These are phyloP conservation scores for Zygoascus hellenicus DNA, from an alignment of 1,139 yeast species.

Conservation along the genomic window DNA sequence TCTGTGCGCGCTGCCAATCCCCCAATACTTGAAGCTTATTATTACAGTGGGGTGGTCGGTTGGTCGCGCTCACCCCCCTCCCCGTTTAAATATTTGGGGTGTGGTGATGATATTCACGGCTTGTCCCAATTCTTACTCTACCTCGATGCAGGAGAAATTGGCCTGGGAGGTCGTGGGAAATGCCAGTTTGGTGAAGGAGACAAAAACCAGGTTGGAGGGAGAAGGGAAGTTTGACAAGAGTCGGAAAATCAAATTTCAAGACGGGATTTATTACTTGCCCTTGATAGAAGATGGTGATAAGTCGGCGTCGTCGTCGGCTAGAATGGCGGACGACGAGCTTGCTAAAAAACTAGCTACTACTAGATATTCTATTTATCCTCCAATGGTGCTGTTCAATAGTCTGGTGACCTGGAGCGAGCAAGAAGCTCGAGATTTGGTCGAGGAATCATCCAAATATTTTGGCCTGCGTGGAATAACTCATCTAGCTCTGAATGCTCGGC, in stretches of 20 bases:
- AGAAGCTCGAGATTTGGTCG: conserved; percentile 37
- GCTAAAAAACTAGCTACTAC: neutral
- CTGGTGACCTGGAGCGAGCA: conserved; percentile 22
- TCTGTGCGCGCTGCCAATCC: no score
- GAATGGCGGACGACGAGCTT: neutral
- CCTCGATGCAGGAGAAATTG: no score
- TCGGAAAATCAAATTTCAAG: conserved; percentile 6
- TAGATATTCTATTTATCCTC: conserved; percentile 56
- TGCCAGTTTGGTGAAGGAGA: conserved; percentile 13
- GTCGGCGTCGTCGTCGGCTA: neutral
- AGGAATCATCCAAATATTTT: conserved; percentile 17
- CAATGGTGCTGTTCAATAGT: conserved; percentile 49
- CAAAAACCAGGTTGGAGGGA: conserved; percentile 18
- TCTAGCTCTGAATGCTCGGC: conserved; percentile 67
- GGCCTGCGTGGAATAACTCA: conserved; percentile 42
- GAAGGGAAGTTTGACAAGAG: conserved; percentile 6
- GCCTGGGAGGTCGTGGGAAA: neutral
- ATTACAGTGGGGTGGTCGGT: no score
- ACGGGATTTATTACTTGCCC: conserved; percentile 10
- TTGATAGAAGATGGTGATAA: neutral
- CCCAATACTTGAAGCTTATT: no score
- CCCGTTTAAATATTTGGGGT: no score
- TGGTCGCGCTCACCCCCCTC: no score
- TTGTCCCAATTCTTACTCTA: no score
- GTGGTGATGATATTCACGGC: no score